Percentiles rank a stretch among this genome's conserved stretches.
Evolutionary conservation across 2,329 filamentous ascomycete species (phyloP).

Genomic region (Raffaelea arxii): DNA sequence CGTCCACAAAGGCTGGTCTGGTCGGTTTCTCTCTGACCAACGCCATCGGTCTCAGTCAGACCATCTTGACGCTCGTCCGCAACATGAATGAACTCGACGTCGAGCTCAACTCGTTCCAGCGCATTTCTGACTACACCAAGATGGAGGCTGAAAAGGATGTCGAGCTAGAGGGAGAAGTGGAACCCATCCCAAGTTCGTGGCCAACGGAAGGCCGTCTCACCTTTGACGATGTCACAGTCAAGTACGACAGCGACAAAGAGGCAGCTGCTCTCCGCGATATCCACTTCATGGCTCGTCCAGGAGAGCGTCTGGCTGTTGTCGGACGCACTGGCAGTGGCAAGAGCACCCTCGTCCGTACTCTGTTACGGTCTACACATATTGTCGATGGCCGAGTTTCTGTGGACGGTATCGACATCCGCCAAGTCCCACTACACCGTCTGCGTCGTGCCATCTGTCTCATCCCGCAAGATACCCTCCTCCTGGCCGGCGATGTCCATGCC

Average conservation of each 20-base stretch:
- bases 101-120: slow-evolving; percentile 39
- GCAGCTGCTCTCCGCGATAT: neutral
- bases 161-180: slow-evolving; percentile 4
- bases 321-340: slow-evolving; percentile 86
- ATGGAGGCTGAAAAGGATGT: slow-evolving; percentile 18
- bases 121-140: slow-evolving; percentile 18
- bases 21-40: slow-evolving; percentile 48
- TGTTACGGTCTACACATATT: slow-evolving; percentile 83
- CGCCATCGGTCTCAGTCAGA: slow-evolving; percentile 41
- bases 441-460: slow-evolving; percentile 89
- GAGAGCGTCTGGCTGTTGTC: slow-evolving; percentile 85
- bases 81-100: slow-evolving; percentile 47
- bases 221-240: slow-evolving; percentile 18
- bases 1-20: no score
- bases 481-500: slow-evolving; percentile 45
- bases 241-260: slow-evolving; percentile 8
- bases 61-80: slow-evolving; percentile 41
- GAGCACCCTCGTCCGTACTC: slow-evolving; percentile 75
- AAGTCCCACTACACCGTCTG: slow-evolving; percentile 78
- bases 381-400: slow-evolving; percentile 75
- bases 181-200: slow-evolving; percentile 15
- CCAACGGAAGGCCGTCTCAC: slow-evolving; percentile 17
- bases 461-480: slow-evolving; percentile 83
- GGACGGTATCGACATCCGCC: slow-evolving; percentile 74
- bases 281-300: slow-evolving; percentile 15